Evolutionary conservation across 2,329 filamentous ascomycete species (phyloP), one percentile per base, ranked within the genome.

Genomic region (Pseudogymnoascus sp.): DNA sequence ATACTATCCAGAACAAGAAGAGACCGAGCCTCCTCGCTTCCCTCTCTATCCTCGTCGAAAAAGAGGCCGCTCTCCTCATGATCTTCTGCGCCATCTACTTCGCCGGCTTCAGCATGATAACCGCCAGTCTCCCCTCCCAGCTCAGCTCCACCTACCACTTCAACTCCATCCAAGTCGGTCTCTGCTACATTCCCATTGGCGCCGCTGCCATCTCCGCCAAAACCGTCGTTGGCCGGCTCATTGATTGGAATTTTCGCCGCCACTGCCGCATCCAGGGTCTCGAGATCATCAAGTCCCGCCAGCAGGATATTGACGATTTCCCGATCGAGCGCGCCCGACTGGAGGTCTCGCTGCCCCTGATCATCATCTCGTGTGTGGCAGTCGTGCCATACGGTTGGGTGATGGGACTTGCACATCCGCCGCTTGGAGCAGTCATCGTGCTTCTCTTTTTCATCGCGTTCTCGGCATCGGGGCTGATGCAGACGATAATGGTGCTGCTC

Each of bases 191-290:
- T 4, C 82, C 82, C 1, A 69, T 82, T 31, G 82, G 81, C 0
- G 74, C 70, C 4, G 82, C 81, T 1, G 81, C 80, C n/a, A 74
- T 81, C 11, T 69, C 78, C 1, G 77, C 81, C 0, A 79, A 79
- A 0, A 67, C 77, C 7, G 69, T 77, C 2, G 76, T 77, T 2
- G 86, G 88, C 0, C 78, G 79, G 2, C 67, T 85, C 1, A 80
- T 90, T 37, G 89, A 91, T 72, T 81, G 81, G 74, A 90, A 90
- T 71, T 92, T 87, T 71, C 78, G 81, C 1, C 82, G 86, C 1
- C 80, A 59, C 65, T 50, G 24, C 11, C 16, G 26, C 61, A 7
- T 66, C 62, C 37, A 50, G 59, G 22, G 59, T 16, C 10, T 65
- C 7, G 41, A 61, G 35, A 61, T 61, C 26, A 46, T 46, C 8